Evolutionary conservation across 768 basidiomycete species (phyloP).

Genomic region (Mycena chlorophos): DNA sequence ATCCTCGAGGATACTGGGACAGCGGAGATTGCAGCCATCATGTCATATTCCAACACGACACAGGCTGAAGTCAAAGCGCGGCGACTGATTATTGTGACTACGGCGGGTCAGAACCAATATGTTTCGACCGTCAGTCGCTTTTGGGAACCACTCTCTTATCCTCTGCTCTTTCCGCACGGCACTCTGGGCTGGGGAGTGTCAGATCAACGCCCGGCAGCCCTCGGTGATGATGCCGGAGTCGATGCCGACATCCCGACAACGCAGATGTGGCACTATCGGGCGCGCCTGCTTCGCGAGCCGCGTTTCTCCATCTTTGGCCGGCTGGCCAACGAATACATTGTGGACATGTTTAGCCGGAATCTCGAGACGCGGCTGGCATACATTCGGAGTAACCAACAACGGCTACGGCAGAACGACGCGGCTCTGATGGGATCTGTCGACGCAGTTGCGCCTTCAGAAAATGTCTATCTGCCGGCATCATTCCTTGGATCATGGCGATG

Average conservation of each 20-base stretch:
- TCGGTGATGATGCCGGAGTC: too few species aligned
- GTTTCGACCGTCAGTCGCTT: not conserved
- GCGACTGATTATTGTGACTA: not conserved
- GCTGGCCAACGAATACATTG: not conserved
- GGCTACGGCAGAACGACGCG: constrained; percentile 1
- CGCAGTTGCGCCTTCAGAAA: constrained; percentile 24
- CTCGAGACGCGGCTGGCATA: not conserved
- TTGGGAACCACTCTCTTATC: not conserved
- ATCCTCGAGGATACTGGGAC: not conserved
- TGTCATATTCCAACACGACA: not conserved
- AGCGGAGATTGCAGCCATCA: not conserved
- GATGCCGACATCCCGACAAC: not conserved
- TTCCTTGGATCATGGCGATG: constrained; percentile 38
- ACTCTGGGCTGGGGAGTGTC: not conserved
- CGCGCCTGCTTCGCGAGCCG: not conserved
- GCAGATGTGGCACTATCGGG: not conserved
- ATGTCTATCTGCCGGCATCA: constrained; percentile 37
- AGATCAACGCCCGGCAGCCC: not conserved
- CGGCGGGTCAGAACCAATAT: not conserved
- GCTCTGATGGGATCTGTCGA: constrained; percentile 16
- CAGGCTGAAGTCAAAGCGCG: not conserved
- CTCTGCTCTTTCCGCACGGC: not conserved
- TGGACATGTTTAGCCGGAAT: too few species aligned
- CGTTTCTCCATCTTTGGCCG: not conserved
- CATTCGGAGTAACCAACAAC: not conserved